Conservation (phyloP, 129 eudicot genomes). For the Saposhnikovia divaricata region DNA sequence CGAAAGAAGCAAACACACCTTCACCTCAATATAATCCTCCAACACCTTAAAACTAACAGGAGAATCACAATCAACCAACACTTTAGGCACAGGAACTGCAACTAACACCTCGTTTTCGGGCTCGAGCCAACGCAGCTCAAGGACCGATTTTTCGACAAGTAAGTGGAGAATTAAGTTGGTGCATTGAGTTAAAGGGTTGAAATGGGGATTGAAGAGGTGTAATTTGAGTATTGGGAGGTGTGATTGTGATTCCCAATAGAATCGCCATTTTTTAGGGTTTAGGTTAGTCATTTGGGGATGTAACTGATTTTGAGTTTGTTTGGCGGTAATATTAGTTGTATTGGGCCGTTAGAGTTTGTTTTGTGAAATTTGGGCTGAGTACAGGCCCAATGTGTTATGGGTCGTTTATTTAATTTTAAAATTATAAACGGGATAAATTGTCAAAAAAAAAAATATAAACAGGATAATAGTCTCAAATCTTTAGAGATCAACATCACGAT, state of each 20-base stretch:
- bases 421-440: too few relatives aligned
- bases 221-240: conserved; percentile 60
- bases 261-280: conserved; percentile 70
- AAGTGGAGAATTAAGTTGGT: conserved; percentile 23
- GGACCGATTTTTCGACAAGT: conserved; percentile 35
- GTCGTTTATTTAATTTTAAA: too few relatives aligned
- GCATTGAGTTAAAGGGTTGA: conserved; percentile 41
- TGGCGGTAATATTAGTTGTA: background rate
- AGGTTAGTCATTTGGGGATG: conserved; percentile 16
- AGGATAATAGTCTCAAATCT: too few relatives aligned
- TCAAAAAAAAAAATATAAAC: too few relatives aligned
- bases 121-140: conserved; percentile 34
- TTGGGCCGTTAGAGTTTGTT: too few relatives aligned
- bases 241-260: conserved; percentile 89
- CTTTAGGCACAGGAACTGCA: conserved; percentile 63
- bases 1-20: conserved; percentile 60
- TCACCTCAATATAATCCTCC: conserved; percentile 65
- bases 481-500: too few relatives aligned
- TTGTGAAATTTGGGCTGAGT: too few relatives aligned
- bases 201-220: conserved; percentile 38
- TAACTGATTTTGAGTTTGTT: background rate
- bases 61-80: conserved; percentile 55
- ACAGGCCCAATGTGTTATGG: too few relatives aligned
- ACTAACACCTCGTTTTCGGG: conserved; percentile 23
- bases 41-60: conserved; percentile 35